phyloP scores from a whole-genome alignment of 2,329 filamentous ascomycete species.

The Emmonsiellopsis sp. region DNA sequence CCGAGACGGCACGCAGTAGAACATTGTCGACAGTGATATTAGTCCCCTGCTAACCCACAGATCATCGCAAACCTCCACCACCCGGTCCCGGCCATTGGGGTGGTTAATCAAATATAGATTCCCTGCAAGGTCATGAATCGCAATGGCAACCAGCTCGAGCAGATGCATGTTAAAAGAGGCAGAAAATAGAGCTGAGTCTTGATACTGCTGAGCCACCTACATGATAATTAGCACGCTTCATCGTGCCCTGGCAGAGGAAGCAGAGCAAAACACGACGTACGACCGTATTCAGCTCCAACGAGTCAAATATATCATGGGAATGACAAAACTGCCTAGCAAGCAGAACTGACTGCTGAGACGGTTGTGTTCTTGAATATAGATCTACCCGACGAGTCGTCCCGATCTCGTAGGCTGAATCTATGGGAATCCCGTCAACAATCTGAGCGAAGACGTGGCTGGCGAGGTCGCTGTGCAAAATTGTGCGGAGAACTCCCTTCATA shows the following conservation, averaged over 20 bases:
- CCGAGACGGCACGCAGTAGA: background rate
- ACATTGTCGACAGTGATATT: background rate
- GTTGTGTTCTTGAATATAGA: background rate
- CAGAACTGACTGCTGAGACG: background rate
- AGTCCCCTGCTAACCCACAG: background rate
- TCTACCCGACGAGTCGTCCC: background rate
- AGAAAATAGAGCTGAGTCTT: background rate
- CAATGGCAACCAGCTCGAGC: conserved; percentile 1
- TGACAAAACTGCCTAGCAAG: background rate
- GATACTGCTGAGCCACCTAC: conserved; percentile 1
- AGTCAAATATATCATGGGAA: background rate
- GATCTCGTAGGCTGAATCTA: background rate
- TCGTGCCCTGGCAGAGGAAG: background rate
- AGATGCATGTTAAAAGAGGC: conserved; percentile 3
- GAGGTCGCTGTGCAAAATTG: background rate
- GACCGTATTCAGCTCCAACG: background rate
- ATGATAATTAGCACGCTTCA: background rate
- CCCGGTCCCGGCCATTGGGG: background rate
- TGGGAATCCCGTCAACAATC: conserved; percentile 1
- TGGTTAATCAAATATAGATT: background rate
- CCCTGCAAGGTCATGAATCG: conserved; percentile 1
- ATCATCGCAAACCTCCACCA: background rate
- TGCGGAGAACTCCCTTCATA: background rate
- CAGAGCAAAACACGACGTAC: background rate
- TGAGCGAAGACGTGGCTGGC: background rate